These are phyloP conservation scores for Lactarius sp. DNA, from an alignment of 768 basidiomycete species.

Conservation along the genomic window DNA sequence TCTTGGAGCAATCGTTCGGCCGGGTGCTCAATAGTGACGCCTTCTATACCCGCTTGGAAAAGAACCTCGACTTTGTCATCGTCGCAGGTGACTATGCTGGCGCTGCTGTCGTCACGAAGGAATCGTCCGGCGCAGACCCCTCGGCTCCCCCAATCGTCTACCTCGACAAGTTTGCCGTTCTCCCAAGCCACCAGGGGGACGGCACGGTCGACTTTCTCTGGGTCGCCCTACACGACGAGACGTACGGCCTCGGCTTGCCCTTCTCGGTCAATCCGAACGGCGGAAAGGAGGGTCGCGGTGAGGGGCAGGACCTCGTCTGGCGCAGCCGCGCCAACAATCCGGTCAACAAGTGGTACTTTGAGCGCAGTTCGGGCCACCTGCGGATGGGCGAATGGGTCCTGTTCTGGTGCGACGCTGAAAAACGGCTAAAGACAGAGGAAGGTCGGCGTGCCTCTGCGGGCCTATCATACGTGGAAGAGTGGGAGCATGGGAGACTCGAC, in stretches of 20 bases:
- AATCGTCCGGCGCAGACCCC: constrained; percentile 41
- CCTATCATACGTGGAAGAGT: constrained; percentile 67
- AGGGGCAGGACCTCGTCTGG: constrained; percentile 96
- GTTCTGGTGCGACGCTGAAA: constrained; percentile 99
- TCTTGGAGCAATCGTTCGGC: constrained; percentile 86
- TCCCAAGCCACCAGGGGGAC: constrained; percentile 93
- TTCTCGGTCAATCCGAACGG: constrained; percentile 95
- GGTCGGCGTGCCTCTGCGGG: constrained; percentile 58
- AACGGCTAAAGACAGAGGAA: constrained; percentile 65
- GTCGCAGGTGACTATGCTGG: constrained; percentile 94
- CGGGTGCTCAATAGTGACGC: constrained; percentile 61
- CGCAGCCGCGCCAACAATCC: constrained; percentile 89
- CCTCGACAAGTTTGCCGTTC: constrained; percentile 97
- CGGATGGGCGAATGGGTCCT: constrained; percentile 84
- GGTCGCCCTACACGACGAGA: constrained; percentile 98
- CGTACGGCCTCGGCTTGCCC: constrained; percentile 90
- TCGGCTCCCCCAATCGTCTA: constrained; percentile 64
- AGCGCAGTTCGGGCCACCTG: constrained; percentile 87
- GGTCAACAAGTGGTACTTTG: constrained; percentile 99
- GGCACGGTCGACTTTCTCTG: constrained; percentile 99
- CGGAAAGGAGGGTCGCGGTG: constrained; percentile 82
- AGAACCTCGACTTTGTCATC: constrained; percentile 83
- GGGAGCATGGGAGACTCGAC: constrained; percentile 67
- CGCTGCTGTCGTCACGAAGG: constrained; percentile 84
- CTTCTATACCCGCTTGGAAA: constrained; percentile 77